Percentiles rank a stretch among this genome's conserved stretches.
These are phyloP conservation scores for Penicillium sp. DNA, from an alignment of 2,329 filamentous ascomycete species.

Conservation along the genomic window DNA sequence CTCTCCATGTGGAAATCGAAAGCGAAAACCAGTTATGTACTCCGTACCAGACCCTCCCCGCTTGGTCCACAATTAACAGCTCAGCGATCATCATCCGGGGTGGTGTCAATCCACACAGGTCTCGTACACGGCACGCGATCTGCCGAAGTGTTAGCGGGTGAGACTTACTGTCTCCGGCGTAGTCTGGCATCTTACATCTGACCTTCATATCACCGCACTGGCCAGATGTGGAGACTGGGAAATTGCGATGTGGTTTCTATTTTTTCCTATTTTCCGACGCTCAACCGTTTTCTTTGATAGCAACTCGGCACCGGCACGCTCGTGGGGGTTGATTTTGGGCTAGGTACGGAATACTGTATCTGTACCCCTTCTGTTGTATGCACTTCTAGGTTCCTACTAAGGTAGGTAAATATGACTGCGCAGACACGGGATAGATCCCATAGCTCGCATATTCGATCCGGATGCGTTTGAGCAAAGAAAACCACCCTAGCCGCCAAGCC, in stretches of 20 bases:
- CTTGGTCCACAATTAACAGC: not conserved
- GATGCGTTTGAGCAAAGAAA: not conserved
- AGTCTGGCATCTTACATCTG: slow-evolving; percentile 10
- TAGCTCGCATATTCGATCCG: not conserved
- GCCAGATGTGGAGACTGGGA: slow-evolving; percentile 18
- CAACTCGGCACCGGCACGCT: slow-evolving; percentile 17
- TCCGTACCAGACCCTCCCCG: too few relatives aligned
- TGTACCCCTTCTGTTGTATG: not conserved
- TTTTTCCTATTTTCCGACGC: slow-evolving; percentile 9
- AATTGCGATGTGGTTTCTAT: slow-evolving; percentile 1
- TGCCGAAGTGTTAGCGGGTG: slow-evolving; percentile 22
- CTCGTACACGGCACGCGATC: slow-evolving; percentile 19
- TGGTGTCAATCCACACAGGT: slow-evolving; percentile 6
- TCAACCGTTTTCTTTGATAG: slow-evolving; percentile 1
- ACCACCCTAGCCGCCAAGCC: not conserved
- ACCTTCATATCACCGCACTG: slow-evolving; percentile 10
- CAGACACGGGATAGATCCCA: too few relatives aligned
- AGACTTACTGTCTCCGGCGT: slow-evolving; percentile 25
- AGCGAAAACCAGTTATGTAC: not conserved
- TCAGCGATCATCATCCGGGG: slow-evolving; percentile 14
- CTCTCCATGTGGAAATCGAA: not conserved
- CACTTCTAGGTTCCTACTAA: too few relatives aligned
- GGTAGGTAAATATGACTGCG: too few relatives aligned
- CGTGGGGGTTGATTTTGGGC: not conserved
- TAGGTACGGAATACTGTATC: too few relatives aligned